Evolutionary conservation across 1,284 basidiomycete genomes (phyloP).

Genomic region (Trichosporon sp.): DNA sequence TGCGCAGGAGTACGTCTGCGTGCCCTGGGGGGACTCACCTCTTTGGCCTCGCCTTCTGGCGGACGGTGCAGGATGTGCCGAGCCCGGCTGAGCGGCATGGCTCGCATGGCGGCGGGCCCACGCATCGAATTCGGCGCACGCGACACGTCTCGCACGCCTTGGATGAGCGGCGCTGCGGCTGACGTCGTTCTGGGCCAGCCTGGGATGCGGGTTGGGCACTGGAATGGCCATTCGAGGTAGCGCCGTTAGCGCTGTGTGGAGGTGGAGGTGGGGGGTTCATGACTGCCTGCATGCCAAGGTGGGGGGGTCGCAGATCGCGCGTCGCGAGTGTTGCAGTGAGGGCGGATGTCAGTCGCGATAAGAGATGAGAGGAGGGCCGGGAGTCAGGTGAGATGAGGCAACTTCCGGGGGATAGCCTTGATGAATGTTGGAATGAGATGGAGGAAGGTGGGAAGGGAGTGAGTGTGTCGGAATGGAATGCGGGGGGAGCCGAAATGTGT

Average conservation of each 20-base stretch:
- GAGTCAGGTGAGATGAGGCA: background rate
- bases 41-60: conserved; percentile 36
- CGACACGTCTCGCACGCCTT: conserved; percentile 40
- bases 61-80: conserved; percentile 28
- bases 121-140: conserved; percentile 30
- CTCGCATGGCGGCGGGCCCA: conserved; percentile 34
- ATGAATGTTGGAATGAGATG: background rate
- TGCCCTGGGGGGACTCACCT: conserved; percentile 27
- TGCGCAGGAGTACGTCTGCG: background rate
- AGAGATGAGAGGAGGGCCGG: background rate
- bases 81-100: conserved; percentile 29
- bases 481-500: background rate
- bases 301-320: background rate
- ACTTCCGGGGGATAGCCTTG: conserved; percentile 8
- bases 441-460: conserved; percentile 1
- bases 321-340: background rate
- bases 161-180: conserved; percentile 21
- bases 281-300: background rate
- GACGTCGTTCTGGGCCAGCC: background rate
- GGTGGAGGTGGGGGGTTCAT: conserved; percentile 12
- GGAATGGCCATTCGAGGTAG: background rate
- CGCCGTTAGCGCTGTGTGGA: background rate
- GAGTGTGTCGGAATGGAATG: background rate
- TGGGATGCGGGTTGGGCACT: background rate
- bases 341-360: background rate